phyloP scores from a whole-genome alignment of 495 filamentous ascomycete species.

The Penicillium daleae region DNA sequence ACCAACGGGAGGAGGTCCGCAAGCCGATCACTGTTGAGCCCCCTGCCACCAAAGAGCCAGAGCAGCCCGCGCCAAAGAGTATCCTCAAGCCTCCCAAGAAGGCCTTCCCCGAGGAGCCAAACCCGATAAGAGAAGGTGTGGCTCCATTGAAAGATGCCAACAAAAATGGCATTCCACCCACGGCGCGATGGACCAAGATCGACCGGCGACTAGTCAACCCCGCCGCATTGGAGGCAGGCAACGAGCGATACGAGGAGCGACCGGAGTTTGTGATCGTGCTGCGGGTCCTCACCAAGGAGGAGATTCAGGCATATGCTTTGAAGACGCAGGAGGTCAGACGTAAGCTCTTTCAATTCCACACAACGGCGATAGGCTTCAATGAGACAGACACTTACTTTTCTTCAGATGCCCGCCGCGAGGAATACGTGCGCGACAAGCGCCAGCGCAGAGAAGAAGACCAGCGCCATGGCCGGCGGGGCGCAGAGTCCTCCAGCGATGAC shows the following conservation, averaged over 20 bases:
- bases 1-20: conserved; percentile 32
- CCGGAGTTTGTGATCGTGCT: conserved; percentile 85
- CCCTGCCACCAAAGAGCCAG: conserved; percentile 37
- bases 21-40: conserved; percentile 38
- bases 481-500: conserved; percentile 46
- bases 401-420: conserved; percentile 42
- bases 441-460: conserved; percentile 36
- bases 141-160: conserved; percentile 80
- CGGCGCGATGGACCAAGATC: conserved; percentile 89
- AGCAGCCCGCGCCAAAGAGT: conserved; percentile 58
- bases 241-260: conserved; percentile 81
- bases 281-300: conserved; percentile 75
- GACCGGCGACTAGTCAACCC: conserved; percentile 82
- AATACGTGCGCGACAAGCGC: conserved; percentile 41
- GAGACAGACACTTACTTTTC: conserved; percentile 8
- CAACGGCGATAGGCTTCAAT: background rate
- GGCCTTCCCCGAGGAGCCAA: conserved; percentile 79
- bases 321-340: conserved; percentile 78
- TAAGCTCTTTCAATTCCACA: conserved; percentile 34
- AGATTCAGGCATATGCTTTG: conserved; percentile 78
- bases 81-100: conserved; percentile 73
- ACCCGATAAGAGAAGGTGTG: conserved; percentile 83
- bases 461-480: conserved; percentile 36
- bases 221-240: conserved; percentile 71
- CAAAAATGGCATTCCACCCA: conserved; percentile 73